Evolutionary conservation across 768 basidiomycete genomes (phyloP).

Genomic region (Suillus ampliporus): DNA sequence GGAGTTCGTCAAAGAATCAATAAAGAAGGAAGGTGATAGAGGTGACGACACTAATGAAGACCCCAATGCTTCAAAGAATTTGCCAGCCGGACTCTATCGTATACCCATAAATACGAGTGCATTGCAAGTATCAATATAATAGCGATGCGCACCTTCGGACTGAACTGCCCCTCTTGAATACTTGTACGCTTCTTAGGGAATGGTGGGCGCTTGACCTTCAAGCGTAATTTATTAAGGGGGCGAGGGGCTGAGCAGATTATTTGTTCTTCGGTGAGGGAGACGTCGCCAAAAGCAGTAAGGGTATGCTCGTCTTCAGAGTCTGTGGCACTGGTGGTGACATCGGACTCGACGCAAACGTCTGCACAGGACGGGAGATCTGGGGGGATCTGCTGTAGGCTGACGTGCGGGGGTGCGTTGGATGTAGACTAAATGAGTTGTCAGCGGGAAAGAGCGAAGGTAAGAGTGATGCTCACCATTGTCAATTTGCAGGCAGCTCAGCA

Average conservation of each 20-base stretch:
- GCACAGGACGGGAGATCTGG: not conserved
- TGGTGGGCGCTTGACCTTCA: conserved; percentile 32
- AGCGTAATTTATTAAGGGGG: conserved; percentile 23
- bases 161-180: not conserved
- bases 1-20: not conserved
- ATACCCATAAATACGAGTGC: not conserved
- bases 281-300: conserved; percentile 51
- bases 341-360: not conserved
- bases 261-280: conserved; percentile 45
- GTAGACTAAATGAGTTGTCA: not conserved
- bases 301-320: conserved; percentile 44
- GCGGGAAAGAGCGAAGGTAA: not conserved
- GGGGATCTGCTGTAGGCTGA: not conserved
- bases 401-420: not conserved
- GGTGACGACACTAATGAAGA: not conserved
- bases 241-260: conserved; percentile 33
- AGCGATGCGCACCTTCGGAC: not conserved
- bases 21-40: not conserved
- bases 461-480: conserved; percentile 1
- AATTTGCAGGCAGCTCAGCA: too few relatives aligned
- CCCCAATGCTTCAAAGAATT: not conserved
- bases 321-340: not conserved
- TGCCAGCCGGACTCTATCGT: not conserved
- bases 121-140: not conserved
- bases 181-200: conserved; percentile 27